phyloP scores from a whole-genome alignment of 805 yeast genomes.

The Ogataea degrootiae region DNA sequence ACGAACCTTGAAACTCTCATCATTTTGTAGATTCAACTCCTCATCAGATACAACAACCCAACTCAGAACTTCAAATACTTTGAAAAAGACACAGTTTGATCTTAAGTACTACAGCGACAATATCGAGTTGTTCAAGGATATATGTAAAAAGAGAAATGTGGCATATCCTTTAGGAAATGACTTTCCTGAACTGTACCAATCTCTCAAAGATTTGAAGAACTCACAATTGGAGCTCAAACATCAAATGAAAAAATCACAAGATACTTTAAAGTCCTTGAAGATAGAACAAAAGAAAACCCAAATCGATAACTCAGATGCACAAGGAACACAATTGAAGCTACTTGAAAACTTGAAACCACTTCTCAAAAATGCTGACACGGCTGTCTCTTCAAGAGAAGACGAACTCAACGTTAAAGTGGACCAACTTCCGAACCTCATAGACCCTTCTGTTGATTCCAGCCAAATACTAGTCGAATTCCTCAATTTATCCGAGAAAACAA shows the following conservation, averaged over 20 bases:
- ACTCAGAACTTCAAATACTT: conserved; percentile 24
- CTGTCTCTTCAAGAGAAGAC: conserved; percentile 29
- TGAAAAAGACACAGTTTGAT: conserved; percentile 33
- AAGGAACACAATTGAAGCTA: conserved; percentile 8
- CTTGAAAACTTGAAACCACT: conserved; percentile 25
- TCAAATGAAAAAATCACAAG: conserved; percentile 18
- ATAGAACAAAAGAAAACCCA: conserved; percentile 11
- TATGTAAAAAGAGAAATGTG: conserved; percentile 32
- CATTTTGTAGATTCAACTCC: not conserved
- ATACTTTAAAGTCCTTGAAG: conserved; percentile 14
- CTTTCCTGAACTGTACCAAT: conserved; percentile 18
- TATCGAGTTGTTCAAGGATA: conserved; percentile 22
- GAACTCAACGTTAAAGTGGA: conserved; percentile 38
- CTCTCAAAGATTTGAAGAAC: conserved; percentile 7
- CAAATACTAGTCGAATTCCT: conserved; percentile 48
- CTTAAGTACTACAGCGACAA: conserved; percentile 28
- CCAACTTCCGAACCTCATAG: conserved; percentile 59
- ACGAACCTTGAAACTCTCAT: too few relatives aligned
- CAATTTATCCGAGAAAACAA: conserved; percentile 35
- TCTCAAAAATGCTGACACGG: conserved; percentile 25
- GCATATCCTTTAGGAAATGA: conserved; percentile 19
- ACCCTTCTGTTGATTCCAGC: conserved; percentile 38
- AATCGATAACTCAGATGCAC: conserved; percentile 5
- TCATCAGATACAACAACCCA: conserved; percentile 1
- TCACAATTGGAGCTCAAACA: conserved; percentile 18